Percentiles rank a stretch among this genome's conserved stretches.
Evolutionary conservation across 257 asterid species (phyloP).

Genomic region (Plantago elongata): DNA sequence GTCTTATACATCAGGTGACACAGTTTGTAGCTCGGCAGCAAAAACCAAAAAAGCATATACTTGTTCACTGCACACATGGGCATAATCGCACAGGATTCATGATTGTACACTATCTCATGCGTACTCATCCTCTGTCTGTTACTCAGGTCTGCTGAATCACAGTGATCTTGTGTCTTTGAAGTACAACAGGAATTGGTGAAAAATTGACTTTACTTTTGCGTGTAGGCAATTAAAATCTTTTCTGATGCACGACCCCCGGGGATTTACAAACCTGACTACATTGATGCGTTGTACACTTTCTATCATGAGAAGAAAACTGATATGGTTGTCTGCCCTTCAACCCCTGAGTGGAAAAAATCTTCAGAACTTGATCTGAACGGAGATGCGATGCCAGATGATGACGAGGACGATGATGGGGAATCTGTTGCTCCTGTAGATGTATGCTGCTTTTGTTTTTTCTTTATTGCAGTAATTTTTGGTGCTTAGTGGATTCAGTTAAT

Average conservation of each 20-base stretch:
- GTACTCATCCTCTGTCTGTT: slow-evolving; percentile 66
- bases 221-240: slow-evolving; percentile 78
- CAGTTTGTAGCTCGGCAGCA: slow-evolving; percentile 79
- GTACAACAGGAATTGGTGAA: slow-evolving; percentile 13
- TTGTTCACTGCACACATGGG: slow-evolving; percentile 98
- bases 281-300: slow-evolving; percentile 74
- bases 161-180: slow-evolving; percentile 2
- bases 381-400: slow-evolving; percentile 90
- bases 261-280: slow-evolving; percentile 84
- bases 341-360: slow-evolving; percentile 95
- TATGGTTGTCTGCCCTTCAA: slow-evolving; percentile 67
- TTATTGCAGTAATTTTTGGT: slow-evolving; percentile 5
- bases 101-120: slow-evolving; percentile 94
- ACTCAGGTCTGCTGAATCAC: slow-evolving; percentile 55
- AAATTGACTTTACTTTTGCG: slow-evolving; percentile 10
- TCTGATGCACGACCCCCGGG: slow-evolving; percentile 97
- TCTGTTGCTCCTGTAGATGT: slow-evolving; percentile 54
- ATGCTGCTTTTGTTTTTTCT: slow-evolving; percentile 22
- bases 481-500: slow-evolving; percentile 5
- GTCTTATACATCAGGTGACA: slow-evolving; percentile 48
- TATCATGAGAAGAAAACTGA: slow-evolving; percentile 95
- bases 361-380: slow-evolving; percentile 95
- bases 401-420: slow-evolving; percentile 79
- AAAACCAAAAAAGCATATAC: slow-evolving; percentile 62
- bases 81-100: slow-evolving; percentile 98